Conservation (phyloP, 257 asterid species). For the Leonotis leonurus region DNA sequence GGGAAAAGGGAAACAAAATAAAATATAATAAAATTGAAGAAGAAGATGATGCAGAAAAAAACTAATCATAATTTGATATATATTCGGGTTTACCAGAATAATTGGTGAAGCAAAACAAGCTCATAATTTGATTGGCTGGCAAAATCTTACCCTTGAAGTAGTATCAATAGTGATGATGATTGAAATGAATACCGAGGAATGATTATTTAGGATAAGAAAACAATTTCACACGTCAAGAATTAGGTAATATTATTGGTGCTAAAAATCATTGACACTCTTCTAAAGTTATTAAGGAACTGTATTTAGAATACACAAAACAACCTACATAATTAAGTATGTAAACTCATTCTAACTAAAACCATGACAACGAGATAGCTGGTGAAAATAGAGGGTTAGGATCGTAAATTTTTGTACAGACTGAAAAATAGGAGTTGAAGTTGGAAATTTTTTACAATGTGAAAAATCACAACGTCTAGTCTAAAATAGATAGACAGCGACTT, state of each 20-base stretch:
- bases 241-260: not conserved
- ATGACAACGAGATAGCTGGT: too few relatives aligned
- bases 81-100: not conserved
- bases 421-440: too few relatives aligned
- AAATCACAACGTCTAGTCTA: too few relatives aligned
- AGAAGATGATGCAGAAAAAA: not conserved
- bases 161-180: slow-evolving; percentile 8
- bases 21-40: too few relatives aligned
- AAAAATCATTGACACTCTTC: not conserved
- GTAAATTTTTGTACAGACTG: too few relatives aligned
- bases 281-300: too few relatives aligned
- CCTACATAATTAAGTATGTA: too few relatives aligned
- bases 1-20: too few relatives aligned
- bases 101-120: not conserved
- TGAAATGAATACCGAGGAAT: not conserved
- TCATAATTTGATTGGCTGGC: not conserved
- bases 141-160: slow-evolving; percentile 13
- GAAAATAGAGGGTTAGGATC: too few relatives aligned
- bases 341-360: too few relatives aligned
- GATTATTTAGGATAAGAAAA: not conserved
- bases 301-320: not conserved
- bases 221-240: not conserved
- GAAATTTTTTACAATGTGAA: too few relatives aligned
- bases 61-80: not conserved
- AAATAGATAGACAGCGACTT: too few relatives aligned